A percentile compares a stretch with the other conserved stretches of the same genome.
phyloP scores from a whole-genome alignment of 2,329 filamentous ascomycete species.

The Calycina herbarum region DNA sequence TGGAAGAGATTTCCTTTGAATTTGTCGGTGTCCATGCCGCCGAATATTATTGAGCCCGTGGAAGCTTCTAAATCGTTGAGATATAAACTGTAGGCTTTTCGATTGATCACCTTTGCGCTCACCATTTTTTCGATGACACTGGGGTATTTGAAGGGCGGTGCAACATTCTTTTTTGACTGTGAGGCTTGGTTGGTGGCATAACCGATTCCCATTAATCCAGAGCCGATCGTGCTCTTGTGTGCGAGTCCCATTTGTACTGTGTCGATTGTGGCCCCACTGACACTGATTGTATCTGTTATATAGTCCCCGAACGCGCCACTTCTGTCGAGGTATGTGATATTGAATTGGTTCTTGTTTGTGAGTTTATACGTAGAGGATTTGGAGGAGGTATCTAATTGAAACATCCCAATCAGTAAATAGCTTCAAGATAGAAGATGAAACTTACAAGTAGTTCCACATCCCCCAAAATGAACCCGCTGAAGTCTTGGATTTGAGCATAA shows the following conservation, averaged over 20 bases:
- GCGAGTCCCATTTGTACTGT: conserved; percentile 58
- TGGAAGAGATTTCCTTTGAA: conserved; percentile 40
- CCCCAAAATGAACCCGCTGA: conserved; percentile 30
- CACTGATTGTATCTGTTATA: conserved; percentile 53
- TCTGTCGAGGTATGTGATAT: conserved; percentile 59
- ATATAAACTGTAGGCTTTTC: conserved; percentile 42
- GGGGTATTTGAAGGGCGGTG: conserved; percentile 33
- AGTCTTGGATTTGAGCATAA: conserved; percentile 24
- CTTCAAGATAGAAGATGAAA: conserved; percentile 35
- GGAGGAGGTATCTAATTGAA: conserved; percentile 46
- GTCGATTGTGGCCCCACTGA: conserved; percentile 49
- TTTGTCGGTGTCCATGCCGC: conserved; percentile 48
- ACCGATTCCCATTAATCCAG: conserved; percentile 58
- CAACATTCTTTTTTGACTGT: not conserved
- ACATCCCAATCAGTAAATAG: conserved; percentile 23
- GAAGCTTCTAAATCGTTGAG: conserved; percentile 34
- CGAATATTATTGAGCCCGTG: conserved; percentile 43
- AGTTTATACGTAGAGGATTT: conserved; percentile 50
- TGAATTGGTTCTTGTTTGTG: conserved; percentile 46
- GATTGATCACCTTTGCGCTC: conserved; percentile 43
- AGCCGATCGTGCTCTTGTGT: conserved; percentile 46
- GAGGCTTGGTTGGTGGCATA: conserved; percentile 50
- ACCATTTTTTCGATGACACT: conserved; percentile 38
- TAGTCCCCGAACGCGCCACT: conserved; percentile 55
- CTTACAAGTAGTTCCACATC: conserved; percentile 43